Evolutionary conservation across 805 yeast species (phyloP), one percentile per base, ranked within the genome.

Genomic region (Schizosaccharomyces pombe): DNA sequence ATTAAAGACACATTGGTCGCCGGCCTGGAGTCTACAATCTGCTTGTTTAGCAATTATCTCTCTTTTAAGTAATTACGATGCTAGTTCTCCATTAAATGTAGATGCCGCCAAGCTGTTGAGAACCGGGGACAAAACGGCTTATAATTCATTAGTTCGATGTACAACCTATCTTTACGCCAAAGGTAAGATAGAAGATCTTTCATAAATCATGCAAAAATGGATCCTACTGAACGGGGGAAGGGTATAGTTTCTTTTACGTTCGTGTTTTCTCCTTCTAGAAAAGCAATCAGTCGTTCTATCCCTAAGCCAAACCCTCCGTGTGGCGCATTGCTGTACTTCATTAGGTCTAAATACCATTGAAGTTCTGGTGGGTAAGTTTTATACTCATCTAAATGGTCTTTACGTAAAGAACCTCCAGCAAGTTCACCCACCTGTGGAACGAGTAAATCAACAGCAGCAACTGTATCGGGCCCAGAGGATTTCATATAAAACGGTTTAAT

Each of bases 251-350:
- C 99, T 60, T 83, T 74, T 47, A 91, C 77, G 63, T 87, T 91
- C 26, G 49, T 37, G 31, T 80, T 87, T 19, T 80, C 71, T 2
- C 79, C 85, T 5, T 79, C 72, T 55, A 86, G 67, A 59, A 80
- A 87, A 55, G 82, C 77, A 14, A 91, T 65, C 31, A 91, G 67
- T 57, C 99, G 70, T 65, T 91, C 98, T 60, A 87, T 77, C 0
- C 99, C 99, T 71, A 91, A 70, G 0, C 99, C 99, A 67, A 82
- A 91, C 0, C 99, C 99, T 52, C 98, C 98, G 64, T 89, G 97
- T 0, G 96, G 95, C 24, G 80, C 80, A 2, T 82, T 70, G 0
- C 96, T 97, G 60, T 82, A 79, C 57, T 70, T 70, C 57, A 98
- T 72, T 6, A 82, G 70, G 1, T 79, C 75, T 29, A 80, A 60